Conservation (phyloP, 2,329 filamentous ascomycete species). For the Aspergillus sp. region DNA sequence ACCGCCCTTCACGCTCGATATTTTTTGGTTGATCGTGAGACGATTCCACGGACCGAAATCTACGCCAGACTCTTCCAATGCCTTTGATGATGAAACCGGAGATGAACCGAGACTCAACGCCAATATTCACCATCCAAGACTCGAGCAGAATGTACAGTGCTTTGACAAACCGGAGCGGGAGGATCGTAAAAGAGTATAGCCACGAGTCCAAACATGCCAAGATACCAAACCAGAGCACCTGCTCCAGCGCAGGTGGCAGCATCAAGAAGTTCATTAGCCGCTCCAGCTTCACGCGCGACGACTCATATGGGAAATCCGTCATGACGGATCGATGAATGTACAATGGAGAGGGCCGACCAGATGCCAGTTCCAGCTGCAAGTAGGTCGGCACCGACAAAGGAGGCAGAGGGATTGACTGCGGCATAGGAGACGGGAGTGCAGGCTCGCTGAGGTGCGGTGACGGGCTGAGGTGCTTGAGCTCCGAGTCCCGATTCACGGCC, state of each 20-base stretch:
- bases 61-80: conserved; percentile 74
- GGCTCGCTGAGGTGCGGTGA: conserved; percentile 29
- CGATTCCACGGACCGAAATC: conserved; percentile 32
- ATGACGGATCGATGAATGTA: conserved; percentile 60
- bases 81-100: conserved; percentile 76
- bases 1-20: conserved; percentile 19
- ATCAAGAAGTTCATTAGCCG: conserved; percentile 84
- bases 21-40: conserved; percentile 13
- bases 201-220: conserved; percentile 92
- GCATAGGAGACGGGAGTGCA: conserved; percentile 45
- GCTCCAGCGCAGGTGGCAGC: conserved; percentile 77
- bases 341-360: conserved; percentile 58
- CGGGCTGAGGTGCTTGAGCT: conserved; percentile 28
- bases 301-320: conserved; percentile 77
- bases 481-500: conserved; percentile 29
- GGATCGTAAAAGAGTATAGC: conserved; percentile 94
- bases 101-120: conserved; percentile 70
- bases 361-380: conserved; percentile 63
- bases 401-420: conserved; percentile 56
- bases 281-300: conserved; percentile 86
- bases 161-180: conserved; percentile 82
- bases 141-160: conserved; percentile 71
- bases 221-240: conserved; percentile 80
- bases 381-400: conserved; percentile 64
- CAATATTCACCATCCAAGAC: conserved; percentile 74